These are phyloP conservation scores for Trichosanthes cucumerina DNA, from an alignment of 306 rosid genomes.

Conservation along the genomic window DNA sequence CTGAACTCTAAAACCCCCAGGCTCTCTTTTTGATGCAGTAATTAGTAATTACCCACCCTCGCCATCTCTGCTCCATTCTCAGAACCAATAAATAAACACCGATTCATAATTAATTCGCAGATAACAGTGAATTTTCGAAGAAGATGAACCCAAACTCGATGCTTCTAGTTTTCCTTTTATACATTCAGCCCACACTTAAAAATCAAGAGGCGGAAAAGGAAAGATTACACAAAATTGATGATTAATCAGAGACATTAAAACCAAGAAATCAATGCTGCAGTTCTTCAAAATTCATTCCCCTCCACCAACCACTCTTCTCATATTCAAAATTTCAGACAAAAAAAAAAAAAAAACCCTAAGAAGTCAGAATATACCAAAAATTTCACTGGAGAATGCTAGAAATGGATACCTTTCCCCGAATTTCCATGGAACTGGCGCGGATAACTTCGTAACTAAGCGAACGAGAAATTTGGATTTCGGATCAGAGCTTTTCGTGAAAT, in stretches of 20 bases:
- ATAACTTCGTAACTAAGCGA: conserved; percentile 19
- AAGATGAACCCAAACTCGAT: conserved; percentile 12
- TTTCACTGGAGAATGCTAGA: neutral
- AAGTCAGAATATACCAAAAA: neutral
- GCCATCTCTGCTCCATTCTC: conserved; percentile 30
- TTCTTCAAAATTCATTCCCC: conserved; percentile 10
- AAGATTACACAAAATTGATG: conserved; percentile 2
- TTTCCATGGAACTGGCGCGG: neutral
- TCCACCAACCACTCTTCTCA: neutral
- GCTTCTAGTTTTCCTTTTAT: neutral
- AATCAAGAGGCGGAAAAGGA: neutral
- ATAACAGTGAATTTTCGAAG: conserved; percentile 10
- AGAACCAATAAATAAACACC: conserved; percentile 13
- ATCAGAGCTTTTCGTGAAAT: conserved; percentile 54
- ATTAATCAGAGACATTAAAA: neutral
- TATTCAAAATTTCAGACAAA: neutral
- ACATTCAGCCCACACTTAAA: neutral
- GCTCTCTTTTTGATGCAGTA: neutral
- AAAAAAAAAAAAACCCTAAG: conserved; percentile 14
- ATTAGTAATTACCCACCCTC: conserved; percentile 8
- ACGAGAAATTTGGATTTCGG: conserved; percentile 15
- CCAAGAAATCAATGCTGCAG: conserved; percentile 7
- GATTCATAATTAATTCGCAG: conserved; percentile 12
- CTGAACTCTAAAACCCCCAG: neutral
- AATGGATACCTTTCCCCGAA: conserved; percentile 14